Conservation (phyloP, 345 rosid species). For the Lepidium sativum region DNA sequence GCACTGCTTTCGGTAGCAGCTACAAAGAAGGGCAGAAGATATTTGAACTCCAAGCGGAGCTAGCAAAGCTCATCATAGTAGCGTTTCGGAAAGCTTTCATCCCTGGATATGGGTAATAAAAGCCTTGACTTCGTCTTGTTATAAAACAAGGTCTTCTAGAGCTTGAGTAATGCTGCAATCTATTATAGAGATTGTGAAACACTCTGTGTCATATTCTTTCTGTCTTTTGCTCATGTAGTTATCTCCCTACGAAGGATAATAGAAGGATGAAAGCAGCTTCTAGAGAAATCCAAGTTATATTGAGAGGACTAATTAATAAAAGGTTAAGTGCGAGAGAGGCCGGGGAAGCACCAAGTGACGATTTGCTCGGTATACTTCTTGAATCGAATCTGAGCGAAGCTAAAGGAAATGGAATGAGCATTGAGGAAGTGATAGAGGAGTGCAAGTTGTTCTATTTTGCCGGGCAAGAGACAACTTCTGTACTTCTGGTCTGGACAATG, state of each 20-base stretch:
- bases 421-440: conserved; percentile 46
- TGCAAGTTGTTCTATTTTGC: conserved; percentile 59
- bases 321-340: conserved; percentile 29
- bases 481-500: conserved; percentile 47
- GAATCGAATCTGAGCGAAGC: conserved; percentile 36
- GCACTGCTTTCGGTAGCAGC: conserved; percentile 33
- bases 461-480: conserved; percentile 51
- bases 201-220: not conserved
- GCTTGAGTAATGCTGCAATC: not conserved
- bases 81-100: not conserved
- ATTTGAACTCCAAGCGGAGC: conserved; percentile 26
- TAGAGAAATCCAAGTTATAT: conserved; percentile 24
- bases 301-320: conserved; percentile 28
- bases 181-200: not conserved
- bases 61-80: not conserved
- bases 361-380: conserved; percentile 31
- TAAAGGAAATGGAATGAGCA: conserved; percentile 26
- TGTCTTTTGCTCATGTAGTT: conserved; percentile 14
- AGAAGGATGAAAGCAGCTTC: conserved; percentile 28
- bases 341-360: conserved; percentile 25
- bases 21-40: conserved; percentile 30
- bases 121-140: not conserved
- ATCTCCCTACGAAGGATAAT: conserved; percentile 40
- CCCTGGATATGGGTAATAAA: conserved; percentile 26
- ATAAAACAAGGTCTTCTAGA: not conserved